Evolutionary conservation across 2,329 filamentous ascomycete species (phyloP), one percentile per base, ranked within the genome.

Genomic region (Corinectria fuckeliana): DNA sequence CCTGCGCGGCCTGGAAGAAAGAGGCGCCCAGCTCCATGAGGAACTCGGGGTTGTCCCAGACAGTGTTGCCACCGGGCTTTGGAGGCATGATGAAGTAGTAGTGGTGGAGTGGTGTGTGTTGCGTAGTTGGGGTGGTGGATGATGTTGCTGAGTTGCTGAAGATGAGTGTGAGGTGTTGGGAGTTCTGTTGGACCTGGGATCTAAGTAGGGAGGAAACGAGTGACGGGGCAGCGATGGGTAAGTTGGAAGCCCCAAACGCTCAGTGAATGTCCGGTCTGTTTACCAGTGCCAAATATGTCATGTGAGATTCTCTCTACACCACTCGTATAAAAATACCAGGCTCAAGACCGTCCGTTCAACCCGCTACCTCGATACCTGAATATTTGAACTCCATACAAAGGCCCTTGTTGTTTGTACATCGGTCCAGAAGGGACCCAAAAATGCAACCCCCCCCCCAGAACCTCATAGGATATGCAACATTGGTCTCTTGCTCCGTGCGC

Each of bases 11-110:
- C 25, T 69, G 62, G 59, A 76, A 78, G 5, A 79, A 67, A 9
- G 65, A 71, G 13, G 78, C 50, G 9, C 66, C 57, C 39, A 78
- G 68, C 23, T 77, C 71, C 55, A 67, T 63, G 21, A 79, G 72
- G 58, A 79, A 72, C 1, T 58, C 67, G 34, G 70, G 14, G 49
- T 73, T 74, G 8, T 73, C 72, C 77, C 76, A 79, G 32, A 64
- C 52, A 21, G 61, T 58, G 13, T 61, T 39, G 10, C 42, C 32
- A 11, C 55, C 51, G 7, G 51, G 39, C 49, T 64, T 72, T 52
- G 63, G 47, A 21, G 66, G 54, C 70, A 71, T 73, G 50, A 25
- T 61, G 59, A 14, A 2, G 34, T 42, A 13, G 36, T 32, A 4
- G 21, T 39, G 23, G 14, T 20, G 16, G 14, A 21, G 28, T 7